Conservation (phyloP, 2,329 filamentous ascomycete species). For the Verticillium tricorpus region DNA sequence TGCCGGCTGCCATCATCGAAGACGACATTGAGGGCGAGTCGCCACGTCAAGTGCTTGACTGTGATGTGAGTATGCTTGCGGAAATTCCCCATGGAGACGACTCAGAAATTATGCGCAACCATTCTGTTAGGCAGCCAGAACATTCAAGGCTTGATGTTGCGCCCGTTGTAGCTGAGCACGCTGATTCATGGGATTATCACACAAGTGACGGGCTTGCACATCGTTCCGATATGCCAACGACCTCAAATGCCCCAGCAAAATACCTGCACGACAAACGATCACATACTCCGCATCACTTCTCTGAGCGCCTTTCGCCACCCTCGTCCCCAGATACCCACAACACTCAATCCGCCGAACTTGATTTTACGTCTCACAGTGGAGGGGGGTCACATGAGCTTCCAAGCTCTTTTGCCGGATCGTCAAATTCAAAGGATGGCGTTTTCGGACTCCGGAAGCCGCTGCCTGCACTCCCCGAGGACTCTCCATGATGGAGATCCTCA, state of each 20-base stretch:
- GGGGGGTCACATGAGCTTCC: background rate
- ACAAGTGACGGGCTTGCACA: background rate
- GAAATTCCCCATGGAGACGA: background rate
- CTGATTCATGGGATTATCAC: background rate
- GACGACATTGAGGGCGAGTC: background rate
- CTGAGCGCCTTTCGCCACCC: background rate
- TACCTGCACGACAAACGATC: background rate
- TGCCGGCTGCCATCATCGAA: background rate
- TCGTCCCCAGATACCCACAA: background rate
- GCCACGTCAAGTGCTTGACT: background rate
- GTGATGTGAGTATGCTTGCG: background rate
- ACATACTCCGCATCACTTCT: background rate
- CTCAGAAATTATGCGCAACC: background rate
- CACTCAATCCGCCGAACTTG: background rate
- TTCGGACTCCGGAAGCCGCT: constrained; percentile 33
- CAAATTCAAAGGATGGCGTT: background rate
- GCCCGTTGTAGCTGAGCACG: background rate
- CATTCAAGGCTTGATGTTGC: background rate
- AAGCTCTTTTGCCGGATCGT: background rate
- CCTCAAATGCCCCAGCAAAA: background rate
- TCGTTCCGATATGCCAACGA: background rate
- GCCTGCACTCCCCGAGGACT: constrained; percentile 35
- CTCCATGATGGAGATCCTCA: background rate
- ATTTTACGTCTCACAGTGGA: background rate
- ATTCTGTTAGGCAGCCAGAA: background rate